Evolutionary conservation across 352 stramenopile species (phyloP).

Genomic region (Globisporangium cederbergense): DNA sequence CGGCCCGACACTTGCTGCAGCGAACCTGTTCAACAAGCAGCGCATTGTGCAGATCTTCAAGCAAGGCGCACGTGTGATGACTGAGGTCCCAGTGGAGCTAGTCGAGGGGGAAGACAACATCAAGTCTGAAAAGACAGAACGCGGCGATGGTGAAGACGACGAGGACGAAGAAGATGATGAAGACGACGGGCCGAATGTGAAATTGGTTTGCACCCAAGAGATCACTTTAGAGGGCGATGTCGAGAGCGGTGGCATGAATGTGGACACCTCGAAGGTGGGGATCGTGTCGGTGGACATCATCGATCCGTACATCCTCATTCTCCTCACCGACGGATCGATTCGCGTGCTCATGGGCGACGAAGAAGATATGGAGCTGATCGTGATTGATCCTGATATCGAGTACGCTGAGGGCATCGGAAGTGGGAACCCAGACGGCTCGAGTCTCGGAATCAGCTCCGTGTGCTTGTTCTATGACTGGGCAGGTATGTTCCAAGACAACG

Average conservation of each 20-base stretch:
- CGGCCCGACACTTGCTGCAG: conserved; percentile 67
- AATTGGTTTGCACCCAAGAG: conserved; percentile 79
- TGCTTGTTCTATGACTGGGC: conserved; percentile 86
- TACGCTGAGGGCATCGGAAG: conserved; percentile 49
- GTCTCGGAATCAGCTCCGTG: conserved; percentile 47
- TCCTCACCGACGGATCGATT: conserved; percentile 79
- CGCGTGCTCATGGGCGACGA: conserved; percentile 78
- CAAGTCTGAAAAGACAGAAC: conserved; percentile 23
- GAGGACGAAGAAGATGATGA: conserved; percentile 44
- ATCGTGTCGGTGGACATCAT: conserved; percentile 84
- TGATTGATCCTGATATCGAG: conserved; percentile 70
- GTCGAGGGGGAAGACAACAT: neutral
- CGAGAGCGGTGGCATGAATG: conserved; percentile 81
- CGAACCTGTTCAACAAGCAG: conserved; percentile 79
- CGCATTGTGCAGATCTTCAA: conserved; percentile 88
- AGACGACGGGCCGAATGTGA: conserved; percentile 56
- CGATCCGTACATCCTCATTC: conserved; percentile 78
- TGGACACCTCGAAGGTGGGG: conserved; percentile 62
- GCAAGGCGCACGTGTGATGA: conserved; percentile 80
- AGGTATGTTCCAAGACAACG: conserved; percentile 69
- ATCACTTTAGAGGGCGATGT: conserved; percentile 79
- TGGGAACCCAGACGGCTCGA: conserved; percentile 18
- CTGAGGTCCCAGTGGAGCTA: conserved; percentile 46
- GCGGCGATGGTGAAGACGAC: conserved; percentile 21
- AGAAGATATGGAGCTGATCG: conserved; percentile 78